These are phyloP conservation scores for Flaveria trinervia DNA, from an alignment of 129 eudicot species.

Conservation along the genomic window DNA sequence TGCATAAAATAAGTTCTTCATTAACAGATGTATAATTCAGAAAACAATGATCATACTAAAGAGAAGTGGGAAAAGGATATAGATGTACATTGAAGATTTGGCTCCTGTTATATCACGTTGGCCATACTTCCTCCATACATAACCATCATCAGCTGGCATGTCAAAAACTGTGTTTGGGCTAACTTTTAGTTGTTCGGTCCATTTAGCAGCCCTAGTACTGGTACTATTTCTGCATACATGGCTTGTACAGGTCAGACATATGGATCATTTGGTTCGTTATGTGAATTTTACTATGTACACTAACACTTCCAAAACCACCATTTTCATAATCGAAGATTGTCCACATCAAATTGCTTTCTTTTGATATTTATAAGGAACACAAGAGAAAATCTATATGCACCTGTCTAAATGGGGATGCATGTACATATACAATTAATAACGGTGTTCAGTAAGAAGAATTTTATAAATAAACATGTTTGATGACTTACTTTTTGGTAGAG, in stretches of 20 bases:
- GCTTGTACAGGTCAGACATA: neutral
- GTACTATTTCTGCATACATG: slow-evolving; percentile 5
- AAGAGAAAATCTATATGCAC: slow-evolving; percentile 7
- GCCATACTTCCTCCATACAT: slow-evolving; percentile 3
- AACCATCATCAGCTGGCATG: slow-evolving; percentile 6
- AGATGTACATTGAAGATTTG: neutral
- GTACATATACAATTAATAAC: neutral
- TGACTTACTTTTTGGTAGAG: slow-evolving; percentile 11
- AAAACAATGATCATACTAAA: neutral
- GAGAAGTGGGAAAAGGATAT: neutral
- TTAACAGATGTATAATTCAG: neutral
- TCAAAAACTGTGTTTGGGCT: neutral
- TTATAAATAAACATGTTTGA: neutral
- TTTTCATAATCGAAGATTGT: neutral
- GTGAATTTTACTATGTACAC: neutral
- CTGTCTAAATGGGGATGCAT: neutral
- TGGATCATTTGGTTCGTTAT: neutral
- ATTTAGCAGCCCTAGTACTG: neutral
- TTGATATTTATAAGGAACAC: neutral
- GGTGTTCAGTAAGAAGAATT: neutral
- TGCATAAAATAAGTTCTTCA: neutral
- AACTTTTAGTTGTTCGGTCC: neutral
- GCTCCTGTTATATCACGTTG: neutral
- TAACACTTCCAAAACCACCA: neutral
- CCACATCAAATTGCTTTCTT: neutral